Base-by-base conservation (phyloP, 2,329 filamentous ascomycete species). In the Camillea tinctor region DNA sequence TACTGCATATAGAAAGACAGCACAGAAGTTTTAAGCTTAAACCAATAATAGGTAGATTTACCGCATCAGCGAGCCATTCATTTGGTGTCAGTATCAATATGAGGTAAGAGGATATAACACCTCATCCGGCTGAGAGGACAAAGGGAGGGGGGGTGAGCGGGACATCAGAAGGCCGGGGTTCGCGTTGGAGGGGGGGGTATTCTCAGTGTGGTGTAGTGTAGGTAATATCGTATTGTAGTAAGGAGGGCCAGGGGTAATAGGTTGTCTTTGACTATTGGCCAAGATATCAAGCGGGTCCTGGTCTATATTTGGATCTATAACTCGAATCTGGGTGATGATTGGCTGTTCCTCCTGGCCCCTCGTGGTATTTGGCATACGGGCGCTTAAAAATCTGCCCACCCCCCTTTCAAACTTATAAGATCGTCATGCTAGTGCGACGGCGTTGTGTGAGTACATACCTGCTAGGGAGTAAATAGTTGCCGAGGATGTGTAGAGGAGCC, bases 261-360 rank as follows among this genome's bases (percentile, higher is more conserved):
- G 23, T 56, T 19, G 36, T 19, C 26, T 19, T 23, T 19, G 19
- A 24, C 50, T 24, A 54, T 55, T 59, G 57, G 57, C 23, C 22
- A 51, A 36, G 7, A 6, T 8, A n/a, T 51, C 1, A 15, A 44
- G 50, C 19, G 50, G 50, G 50, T 26, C 57, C 61, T 15, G 30
- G 57, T 57, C 64, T 66, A 66, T 68, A 64, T 60, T 65, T 61
- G 66, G 61, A 54, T 17, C 17, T 52, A 21, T 54, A 60, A 61
- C 30, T 49, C 22, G 24, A 19, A 50, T 15, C 24, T 13, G 5
- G 8, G 26, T 7, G 23, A 50, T 59, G 49, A 68, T 68, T 68
- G 63, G 66, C 50, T 21, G 13, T 24, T 19, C 22, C 30, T 44
- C 21, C n/a, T 49, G 54, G 50, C 56, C 60, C 64, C 58, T 62